A percentile compares a stretch with the other conserved stretches of the same genome.
Conservation (phyloP, 768 basidiomycete species). For the Boletus speciosus region DNA sequence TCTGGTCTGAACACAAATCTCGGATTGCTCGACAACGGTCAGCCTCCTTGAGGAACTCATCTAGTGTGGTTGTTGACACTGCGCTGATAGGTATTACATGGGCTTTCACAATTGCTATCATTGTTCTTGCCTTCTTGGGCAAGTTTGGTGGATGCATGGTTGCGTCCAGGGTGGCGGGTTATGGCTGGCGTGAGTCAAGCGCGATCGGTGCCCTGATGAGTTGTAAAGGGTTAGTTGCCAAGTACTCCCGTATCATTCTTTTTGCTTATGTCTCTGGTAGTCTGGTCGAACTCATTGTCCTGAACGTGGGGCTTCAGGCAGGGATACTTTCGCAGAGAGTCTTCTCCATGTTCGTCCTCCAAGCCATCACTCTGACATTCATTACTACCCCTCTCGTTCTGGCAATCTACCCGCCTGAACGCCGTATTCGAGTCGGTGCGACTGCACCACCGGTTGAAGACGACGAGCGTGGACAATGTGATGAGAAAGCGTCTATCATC, state of each 20-base stretch:
- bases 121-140: slow-evolving; percentile 71
- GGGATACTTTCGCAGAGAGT: slow-evolving; percentile 72
- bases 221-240: slow-evolving; percentile 72
- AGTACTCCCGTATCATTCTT: not conserved
- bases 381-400: slow-evolving; percentile 79
- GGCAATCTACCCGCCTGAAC: slow-evolving; percentile 61
- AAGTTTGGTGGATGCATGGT: slow-evolving; percentile 86
- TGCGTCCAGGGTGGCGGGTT: slow-evolving; percentile 65
- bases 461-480: slow-evolving; percentile 29
- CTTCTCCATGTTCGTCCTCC: slow-evolving; percentile 94
- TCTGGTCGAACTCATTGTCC: slow-evolving; percentile 89
- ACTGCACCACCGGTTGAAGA: slow-evolving; percentile 18
- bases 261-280: slow-evolving; percentile 34
- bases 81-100: slow-evolving; percentile 63
- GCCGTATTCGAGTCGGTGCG: slow-evolving; percentile 44
- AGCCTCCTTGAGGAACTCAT: not conserved
- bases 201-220: slow-evolving; percentile 93
- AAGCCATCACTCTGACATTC: slow-evolving; percentile 78
- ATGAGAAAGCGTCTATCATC: slow-evolving; percentile 4
- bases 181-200: slow-evolving; percentile 73
- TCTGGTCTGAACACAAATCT: slow-evolving; percentile 90
- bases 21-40: slow-evolving; percentile 75
- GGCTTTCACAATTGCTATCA: slow-evolving; percentile 84
- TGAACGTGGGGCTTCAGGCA: slow-evolving; percentile 87
- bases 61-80: not conserved